Conservation (phyloP, 169 alveolate species). For the Neospora caninum region DNA sequence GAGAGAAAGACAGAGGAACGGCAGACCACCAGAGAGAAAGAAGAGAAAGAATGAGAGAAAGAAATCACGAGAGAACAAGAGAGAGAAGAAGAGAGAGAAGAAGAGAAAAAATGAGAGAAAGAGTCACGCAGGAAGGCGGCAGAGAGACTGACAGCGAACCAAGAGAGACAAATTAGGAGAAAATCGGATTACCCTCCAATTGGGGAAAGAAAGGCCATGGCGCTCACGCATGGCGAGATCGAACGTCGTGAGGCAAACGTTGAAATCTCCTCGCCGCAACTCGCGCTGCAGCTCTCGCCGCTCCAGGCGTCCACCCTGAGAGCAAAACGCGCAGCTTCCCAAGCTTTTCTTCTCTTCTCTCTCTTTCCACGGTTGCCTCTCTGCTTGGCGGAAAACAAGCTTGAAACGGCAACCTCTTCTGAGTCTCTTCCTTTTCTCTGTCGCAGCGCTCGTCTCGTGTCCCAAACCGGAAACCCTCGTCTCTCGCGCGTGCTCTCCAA, state of each 20-base stretch:
- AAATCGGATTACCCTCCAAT: constrained; percentile 57
- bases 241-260: constrained; percentile 74
- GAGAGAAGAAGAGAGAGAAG: no score
- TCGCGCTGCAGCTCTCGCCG: constrained; percentile 33
- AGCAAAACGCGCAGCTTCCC: constrained; percentile 73
- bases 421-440: no score
- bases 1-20: background rate
- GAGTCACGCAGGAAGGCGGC: no score
- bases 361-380: background rate
- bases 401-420: background rate
- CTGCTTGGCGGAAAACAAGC: no score
- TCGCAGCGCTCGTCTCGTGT: no score
- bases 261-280: constrained; percentile 67
- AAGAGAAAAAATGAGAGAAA: no score
- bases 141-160: no score
- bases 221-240: constrained; percentile 72
- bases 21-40: background rate
- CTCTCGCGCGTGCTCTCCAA: no score
- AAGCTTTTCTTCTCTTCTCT: background rate
- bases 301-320: constrained; percentile 71
- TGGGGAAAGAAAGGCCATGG: constrained; percentile 12
- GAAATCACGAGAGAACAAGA: background rate
- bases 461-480: no score
- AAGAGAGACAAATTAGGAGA: no score
- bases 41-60: background rate